These are phyloP conservation scores for Tolypocladium album DNA, from an alignment of 2,329 filamentous ascomycete species.

Conservation along the genomic window DNA sequence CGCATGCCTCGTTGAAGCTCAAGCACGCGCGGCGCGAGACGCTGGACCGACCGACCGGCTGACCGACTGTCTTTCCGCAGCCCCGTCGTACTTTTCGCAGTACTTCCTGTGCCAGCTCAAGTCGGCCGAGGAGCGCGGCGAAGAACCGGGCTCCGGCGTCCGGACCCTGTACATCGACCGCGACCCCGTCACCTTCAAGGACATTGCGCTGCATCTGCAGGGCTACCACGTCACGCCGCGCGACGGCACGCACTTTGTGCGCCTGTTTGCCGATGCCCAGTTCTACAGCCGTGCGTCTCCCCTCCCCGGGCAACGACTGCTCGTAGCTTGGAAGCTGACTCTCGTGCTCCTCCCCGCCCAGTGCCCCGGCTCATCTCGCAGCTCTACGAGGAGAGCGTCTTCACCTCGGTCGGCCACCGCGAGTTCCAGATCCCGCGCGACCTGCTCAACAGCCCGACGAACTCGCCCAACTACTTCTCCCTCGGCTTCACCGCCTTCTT, in stretches of 20 bases:
- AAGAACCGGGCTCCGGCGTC: slow-evolving; percentile 38
- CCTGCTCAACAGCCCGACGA: slow-evolving; percentile 73
- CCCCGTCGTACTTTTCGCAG: slow-evolving; percentile 90
- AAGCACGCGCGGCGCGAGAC: too few relatives aligned
- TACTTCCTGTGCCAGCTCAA: slow-evolving; percentile 82
- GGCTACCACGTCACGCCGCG: slow-evolving; percentile 78
- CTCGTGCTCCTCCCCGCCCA: slow-evolving; percentile 18
- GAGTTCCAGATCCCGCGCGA: slow-evolving; percentile 88
- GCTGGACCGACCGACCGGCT: background rate
- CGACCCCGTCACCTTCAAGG: slow-evolving; percentile 77
- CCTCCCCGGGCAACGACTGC: background rate
- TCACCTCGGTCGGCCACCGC: slow-evolving; percentile 77
- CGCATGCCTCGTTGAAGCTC: too few relatives aligned
- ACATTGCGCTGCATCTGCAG: slow-evolving; percentile 85
- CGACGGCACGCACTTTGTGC: slow-evolving; percentile 81
- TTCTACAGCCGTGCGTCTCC: slow-evolving; percentile 65
- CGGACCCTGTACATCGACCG: slow-evolving; percentile 91
- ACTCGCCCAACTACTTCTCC: slow-evolving; percentile 93
- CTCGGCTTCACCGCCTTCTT: slow-evolving; percentile 86
- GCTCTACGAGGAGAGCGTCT: slow-evolving; percentile 84
- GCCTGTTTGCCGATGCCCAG: slow-evolving; percentile 86
- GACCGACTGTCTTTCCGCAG: slow-evolving; percentile 30
- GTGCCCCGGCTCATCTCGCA: slow-evolving; percentile 84
- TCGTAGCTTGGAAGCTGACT: background rate
- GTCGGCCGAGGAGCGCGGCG: slow-evolving; percentile 47